These are phyloP conservation scores for Myriosclerotinia curreyana DNA, from an alignment of 2,329 filamentous ascomycete species.

Conservation along the genomic window DNA sequence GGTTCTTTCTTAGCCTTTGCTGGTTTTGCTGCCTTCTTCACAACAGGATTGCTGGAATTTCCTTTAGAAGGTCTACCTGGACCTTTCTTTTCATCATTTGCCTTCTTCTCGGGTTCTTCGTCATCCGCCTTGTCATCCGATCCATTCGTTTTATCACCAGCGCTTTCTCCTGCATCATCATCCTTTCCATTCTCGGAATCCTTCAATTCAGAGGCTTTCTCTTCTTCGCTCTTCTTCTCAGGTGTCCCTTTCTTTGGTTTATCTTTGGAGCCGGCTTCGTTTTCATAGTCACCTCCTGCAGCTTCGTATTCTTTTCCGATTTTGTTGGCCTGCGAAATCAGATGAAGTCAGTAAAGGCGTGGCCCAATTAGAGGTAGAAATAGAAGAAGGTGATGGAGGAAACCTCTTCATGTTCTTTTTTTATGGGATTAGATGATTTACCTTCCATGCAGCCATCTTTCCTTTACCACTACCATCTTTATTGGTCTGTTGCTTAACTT, in stretches of 20 bases:
- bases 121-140: constrained; percentile 16
- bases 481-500: constrained; percentile 46
- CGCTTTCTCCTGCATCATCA: constrained; percentile 6
- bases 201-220: constrained; percentile 25
- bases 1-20: constrained; percentile 25
- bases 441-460: constrained; percentile 49
- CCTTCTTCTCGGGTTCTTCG: constrained; percentile 13
- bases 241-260: constrained; percentile 45
- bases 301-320: constrained; percentile 46
- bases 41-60: neutral
- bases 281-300: constrained; percentile 42
- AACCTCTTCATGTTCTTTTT: neutral
- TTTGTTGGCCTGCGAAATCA: constrained; percentile 40
- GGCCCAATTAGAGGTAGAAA: neutral
- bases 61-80: constrained; percentile 15
- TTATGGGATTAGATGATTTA: constrained; percentile 13
- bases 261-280: constrained; percentile 44
- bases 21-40: constrained; percentile 11
- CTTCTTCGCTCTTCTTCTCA: constrained; percentile 38
- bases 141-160: neutral
- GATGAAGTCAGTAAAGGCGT: neutral
- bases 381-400: neutral
- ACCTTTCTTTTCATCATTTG: constrained; percentile 7
- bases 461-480: constrained; percentile 47
- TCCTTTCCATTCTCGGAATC: constrained; percentile 20